phyloP scores from a whole-genome alignment of 2,329 filamentous ascomycete genomes.

The Sphaerulina musiva region DNA sequence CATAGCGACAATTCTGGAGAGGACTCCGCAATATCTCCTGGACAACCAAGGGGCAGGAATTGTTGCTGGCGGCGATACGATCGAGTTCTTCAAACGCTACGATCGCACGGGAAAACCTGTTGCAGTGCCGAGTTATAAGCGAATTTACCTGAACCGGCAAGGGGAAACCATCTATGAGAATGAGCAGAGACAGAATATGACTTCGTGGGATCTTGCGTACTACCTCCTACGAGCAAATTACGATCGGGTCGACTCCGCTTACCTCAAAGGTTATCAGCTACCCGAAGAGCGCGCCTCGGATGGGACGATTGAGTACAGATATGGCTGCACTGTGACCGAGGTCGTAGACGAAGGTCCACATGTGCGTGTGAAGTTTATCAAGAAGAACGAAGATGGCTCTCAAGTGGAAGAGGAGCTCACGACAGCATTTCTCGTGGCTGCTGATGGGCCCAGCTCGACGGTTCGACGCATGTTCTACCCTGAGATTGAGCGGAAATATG shows the following conservation, averaged over 20 bases:
- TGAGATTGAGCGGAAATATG: conserved; percentile 29
- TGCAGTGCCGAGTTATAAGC: conserved; percentile 25
- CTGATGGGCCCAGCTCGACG: conserved; percentile 38
- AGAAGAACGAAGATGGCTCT: conserved; percentile 19
- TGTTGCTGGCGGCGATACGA: conserved; percentile 41
- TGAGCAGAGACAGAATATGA: conserved; percentile 40
- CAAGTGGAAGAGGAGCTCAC: conserved; percentile 18
- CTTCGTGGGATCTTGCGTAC: conserved; percentile 43
- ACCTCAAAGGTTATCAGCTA: conserved; percentile 25
- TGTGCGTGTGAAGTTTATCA: conserved; percentile 27
- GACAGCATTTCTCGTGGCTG: conserved; percentile 39
- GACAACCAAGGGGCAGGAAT: conserved; percentile 46
- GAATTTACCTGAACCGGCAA: conserved; percentile 26
- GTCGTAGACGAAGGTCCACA: conserved; percentile 25
- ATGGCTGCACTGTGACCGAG: conserved; percentile 29
- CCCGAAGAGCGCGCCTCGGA: conserved; percentile 19
- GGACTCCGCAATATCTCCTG: conserved; percentile 38
- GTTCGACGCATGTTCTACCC: conserved; percentile 29
- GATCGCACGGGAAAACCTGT: conserved; percentile 35
- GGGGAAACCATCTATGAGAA: conserved; percentile 27
- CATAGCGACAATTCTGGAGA: conserved; percentile 32
- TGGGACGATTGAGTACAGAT: conserved; percentile 28
- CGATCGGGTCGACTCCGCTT: conserved; percentile 35
- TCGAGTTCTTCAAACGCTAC: conserved; percentile 40
- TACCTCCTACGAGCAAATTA: conserved; percentile 43